Evolutionary conservation across 495 filamentous ascomycete genomes (phyloP).

Genomic region (Lepidopterella palustris): DNA sequence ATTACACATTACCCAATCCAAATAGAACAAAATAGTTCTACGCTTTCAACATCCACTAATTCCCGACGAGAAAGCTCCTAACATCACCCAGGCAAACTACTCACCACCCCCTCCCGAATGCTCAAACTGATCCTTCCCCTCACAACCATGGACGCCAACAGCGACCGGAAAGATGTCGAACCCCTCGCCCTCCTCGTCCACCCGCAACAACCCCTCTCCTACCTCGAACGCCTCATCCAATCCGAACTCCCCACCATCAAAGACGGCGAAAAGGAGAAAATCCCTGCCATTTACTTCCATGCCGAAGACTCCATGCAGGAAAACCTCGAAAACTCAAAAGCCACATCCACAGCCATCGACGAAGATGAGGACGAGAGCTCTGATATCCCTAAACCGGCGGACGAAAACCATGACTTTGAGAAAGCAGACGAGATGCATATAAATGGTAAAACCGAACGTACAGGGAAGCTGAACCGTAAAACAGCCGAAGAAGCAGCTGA

Average conservation of each 20-base stretch:
- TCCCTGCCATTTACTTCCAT: constrained; percentile 71
- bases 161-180: constrained; percentile 60
- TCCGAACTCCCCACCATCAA: constrained; percentile 73
- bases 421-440: constrained; percentile 42
- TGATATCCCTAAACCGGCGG: neutral
- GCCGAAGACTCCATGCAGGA: constrained; percentile 67
- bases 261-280: constrained; percentile 48
- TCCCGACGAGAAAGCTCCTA: neutral
- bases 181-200: constrained; percentile 85
- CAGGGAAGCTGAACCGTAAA: constrained; percentile 38
- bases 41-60: too few relatives aligned
- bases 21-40: too few relatives aligned
- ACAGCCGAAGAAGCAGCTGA: constrained; percentile 11
- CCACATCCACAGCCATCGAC: constrained; percentile 29
- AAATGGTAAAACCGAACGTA: constrained; percentile 44
- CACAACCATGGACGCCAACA: constrained; percentile 51
- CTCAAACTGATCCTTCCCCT: constrained; percentile 86
- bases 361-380: constrained; percentile 30
- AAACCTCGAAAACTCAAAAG: constrained; percentile 40
- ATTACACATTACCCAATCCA: neutral
- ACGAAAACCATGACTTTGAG: constrained; percentile 37
- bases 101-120: constrained; percentile 83
- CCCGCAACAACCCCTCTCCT: constrained; percentile 87
- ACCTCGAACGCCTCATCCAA: constrained; percentile 85
- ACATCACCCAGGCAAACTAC: constrained; percentile 66